A percentile compares a stretch with the other conserved stretches of the same genome.
Evolutionary conservation across 1,284 basidiomycete genomes (phyloP).

Genomic region (Peniophora sp.): DNA sequence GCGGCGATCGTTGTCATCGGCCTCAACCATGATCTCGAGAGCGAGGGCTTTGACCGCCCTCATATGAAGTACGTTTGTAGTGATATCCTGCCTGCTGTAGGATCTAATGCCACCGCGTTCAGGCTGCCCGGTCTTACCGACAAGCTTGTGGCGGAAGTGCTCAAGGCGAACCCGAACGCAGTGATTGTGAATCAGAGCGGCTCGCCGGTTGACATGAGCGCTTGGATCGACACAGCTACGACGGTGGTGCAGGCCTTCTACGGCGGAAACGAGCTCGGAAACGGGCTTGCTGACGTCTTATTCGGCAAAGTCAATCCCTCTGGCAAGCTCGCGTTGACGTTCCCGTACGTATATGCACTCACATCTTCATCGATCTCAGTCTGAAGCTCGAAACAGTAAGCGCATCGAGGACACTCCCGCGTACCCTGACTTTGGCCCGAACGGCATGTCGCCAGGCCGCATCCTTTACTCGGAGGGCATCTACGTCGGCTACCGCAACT

Average conservation of each 20-base stretch:
- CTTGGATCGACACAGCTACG: slow-evolving; percentile 45
- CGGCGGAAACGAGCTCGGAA: slow-evolving; percentile 64
- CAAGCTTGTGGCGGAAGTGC: slow-evolving; percentile 50
- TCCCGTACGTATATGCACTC: slow-evolving; percentile 20
- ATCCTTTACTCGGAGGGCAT: slow-evolving; percentile 38
- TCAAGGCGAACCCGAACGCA: slow-evolving; percentile 53
- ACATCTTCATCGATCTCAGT: neutral
- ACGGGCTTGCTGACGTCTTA: slow-evolving; percentile 65
- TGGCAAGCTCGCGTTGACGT: slow-evolving; percentile 59
- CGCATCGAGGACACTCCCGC: slow-evolving; percentile 46
- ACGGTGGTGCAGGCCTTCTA: slow-evolving; percentile 16
- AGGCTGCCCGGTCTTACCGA: slow-evolving; percentile 45
- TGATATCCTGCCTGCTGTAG: neutral
- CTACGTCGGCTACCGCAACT: slow-evolving; percentile 68
- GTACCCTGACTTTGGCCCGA: slow-evolving; percentile 37
- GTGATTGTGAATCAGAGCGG: slow-evolving; percentile 39
- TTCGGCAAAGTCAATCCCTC: slow-evolving; percentile 68
- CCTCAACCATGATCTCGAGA: slow-evolving; percentile 44
- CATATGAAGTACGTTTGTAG: slow-evolving; percentile 24
- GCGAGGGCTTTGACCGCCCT: slow-evolving; percentile 60
- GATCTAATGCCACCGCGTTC: neutral
- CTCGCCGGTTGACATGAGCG: slow-evolving; percentile 52
- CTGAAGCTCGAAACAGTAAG: too few relatives aligned
- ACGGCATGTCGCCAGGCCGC: slow-evolving; percentile 49
- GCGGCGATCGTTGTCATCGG: slow-evolving; percentile 59